Percentiles rank a stretch among this genome's conserved stretches.
These are phyloP conservation scores for Erysimum cheiri DNA, from an alignment of 441 rosid genomes.

Conservation along the genomic window DNA sequence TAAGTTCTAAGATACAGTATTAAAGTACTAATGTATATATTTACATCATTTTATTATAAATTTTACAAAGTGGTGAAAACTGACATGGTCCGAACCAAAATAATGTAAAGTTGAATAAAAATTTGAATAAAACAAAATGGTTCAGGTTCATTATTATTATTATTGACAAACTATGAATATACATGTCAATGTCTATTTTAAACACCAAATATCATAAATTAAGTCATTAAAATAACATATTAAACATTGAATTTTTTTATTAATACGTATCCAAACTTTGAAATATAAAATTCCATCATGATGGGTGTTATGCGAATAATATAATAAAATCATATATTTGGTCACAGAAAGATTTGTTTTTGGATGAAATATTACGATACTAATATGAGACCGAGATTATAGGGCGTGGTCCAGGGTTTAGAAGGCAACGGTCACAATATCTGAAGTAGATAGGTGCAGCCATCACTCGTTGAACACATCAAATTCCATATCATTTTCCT, in stretches of 20 bases:
- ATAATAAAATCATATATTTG: conserved; percentile 19
- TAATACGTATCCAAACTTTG: neutral
- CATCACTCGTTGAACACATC: conserved; percentile 23
- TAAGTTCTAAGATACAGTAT: neutral
- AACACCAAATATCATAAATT: neutral
- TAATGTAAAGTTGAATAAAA: neutral
- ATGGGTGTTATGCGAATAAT: neutral
- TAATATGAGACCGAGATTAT: conserved; percentile 4
- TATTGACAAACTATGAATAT: too few relatives aligned
- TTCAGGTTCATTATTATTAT: neutral
- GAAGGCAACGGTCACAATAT: conserved; percentile 25
- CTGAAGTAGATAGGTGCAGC: conserved; percentile 30
- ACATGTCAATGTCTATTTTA: neutral
- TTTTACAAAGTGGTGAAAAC: neutral
- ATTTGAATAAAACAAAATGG: neutral
- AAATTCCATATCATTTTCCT: conserved; percentile 18
- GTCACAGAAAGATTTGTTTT: conserved; percentile 22
- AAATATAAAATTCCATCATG: conserved; percentile 1
- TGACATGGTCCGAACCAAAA: neutral
- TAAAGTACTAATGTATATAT: neutral
- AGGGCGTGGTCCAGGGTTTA: conserved; percentile 17
- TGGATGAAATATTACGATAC: neutral
- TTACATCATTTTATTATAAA: neutral
- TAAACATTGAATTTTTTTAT: neutral
- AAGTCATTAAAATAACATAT: neutral